Evolutionary conservation across 768 basidiomycete species (phyloP), one percentile per base, ranked within the genome.

Genomic region (Mycena belliarum): DNA sequence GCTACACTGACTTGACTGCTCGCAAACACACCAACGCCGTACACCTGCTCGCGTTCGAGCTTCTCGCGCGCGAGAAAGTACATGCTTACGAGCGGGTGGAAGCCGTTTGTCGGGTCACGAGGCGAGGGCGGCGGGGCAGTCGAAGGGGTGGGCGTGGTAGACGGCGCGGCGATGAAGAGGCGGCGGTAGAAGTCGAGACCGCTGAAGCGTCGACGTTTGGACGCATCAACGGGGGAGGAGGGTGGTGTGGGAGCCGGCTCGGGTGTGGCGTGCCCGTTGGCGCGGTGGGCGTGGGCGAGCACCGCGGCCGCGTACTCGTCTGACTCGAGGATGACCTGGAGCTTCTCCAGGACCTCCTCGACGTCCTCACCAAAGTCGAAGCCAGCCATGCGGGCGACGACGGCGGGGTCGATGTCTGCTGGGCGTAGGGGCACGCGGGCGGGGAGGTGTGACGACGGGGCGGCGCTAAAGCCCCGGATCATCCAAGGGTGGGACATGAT

Each of bases 31-130:
- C 58, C 62, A 16, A 32, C 44, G 25, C 96, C 97, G 71, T 95
- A 98, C 12, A 98, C 91, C 50, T 83, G 82, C 66, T 99, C 97
- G 50, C 97, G 79, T 69, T 98, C 95, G 68, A 95, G 79, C 80
- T 97, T 98, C 78, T 99, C 97, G 55, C 91, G 80, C 4, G 95
- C 91, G 20, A 99, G 85, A 75, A 87, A 98, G 71, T 99, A 99
- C 75, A 99, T 98, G 26, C 94, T 93, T 41, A 98, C 82, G 26
- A 99, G 80, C 0, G 94, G 95, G 70, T 98, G 94, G 76, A 93
- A 99, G 2, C 94, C 97, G 50, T 84, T 78, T 11, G 93, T 96
- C 6, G 97, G 96, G 68, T 99, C 96, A 60, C 46, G 58, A 21
- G 76, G 77, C 15, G 49, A 15, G 12, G 53, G n/a, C 14, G 78